Evolutionary conservation across 345 rosid genomes (phyloP), one percentile per base, ranked within the genome.

Genomic region (Salix viminalis): DNA sequence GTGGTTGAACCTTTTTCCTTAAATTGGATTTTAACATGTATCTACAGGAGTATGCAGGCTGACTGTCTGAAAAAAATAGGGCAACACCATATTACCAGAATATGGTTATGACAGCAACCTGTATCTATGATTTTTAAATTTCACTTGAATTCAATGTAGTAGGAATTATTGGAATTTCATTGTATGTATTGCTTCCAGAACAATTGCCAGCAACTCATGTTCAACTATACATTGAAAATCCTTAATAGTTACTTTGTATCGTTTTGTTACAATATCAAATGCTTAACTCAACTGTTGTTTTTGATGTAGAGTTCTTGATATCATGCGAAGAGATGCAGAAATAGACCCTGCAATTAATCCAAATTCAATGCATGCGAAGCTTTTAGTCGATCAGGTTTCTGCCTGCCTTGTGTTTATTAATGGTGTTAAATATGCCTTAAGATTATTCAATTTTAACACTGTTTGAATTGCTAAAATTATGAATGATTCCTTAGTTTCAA

Each of bases 311-410:
- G 98, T 96, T 86, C 89, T 90, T 56, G 91, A 91, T 62, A 91
- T 91, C 78, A 91, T 96, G 97, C 77, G 39, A 81, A 71, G 67
- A 71, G 97, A 93, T 86, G 94, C 95, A 70, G 86, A 85, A 82
- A 80, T 85, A 80, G 94, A 96, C 86, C 90, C 95, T 62, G 83
- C 78, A 73, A 88, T 81, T 56, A 42, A 86, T 88, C 90, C 88
- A 62, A 39, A 85, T 87, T 92, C 89, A 73, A 48, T 77, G 70
- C 76, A 78, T 81, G 98, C 99, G 68, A 87, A 80, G 84, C 86
- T 80, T 82, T 81, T 96, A 82, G 77, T 96, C 73, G 67, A 91
- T 83, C 94, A 96, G 98, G 99, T 94, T 67, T 77, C 42, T 80
- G 70, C 56, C 30, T 82, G 74, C 77, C 70, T 66, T 36, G 26